A percentile compares a stretch with the other conserved stretches of the same genome.
Conservation (phyloP, 805 yeast genomes). For the Sungouiozyma ichnusensis region DNA sequence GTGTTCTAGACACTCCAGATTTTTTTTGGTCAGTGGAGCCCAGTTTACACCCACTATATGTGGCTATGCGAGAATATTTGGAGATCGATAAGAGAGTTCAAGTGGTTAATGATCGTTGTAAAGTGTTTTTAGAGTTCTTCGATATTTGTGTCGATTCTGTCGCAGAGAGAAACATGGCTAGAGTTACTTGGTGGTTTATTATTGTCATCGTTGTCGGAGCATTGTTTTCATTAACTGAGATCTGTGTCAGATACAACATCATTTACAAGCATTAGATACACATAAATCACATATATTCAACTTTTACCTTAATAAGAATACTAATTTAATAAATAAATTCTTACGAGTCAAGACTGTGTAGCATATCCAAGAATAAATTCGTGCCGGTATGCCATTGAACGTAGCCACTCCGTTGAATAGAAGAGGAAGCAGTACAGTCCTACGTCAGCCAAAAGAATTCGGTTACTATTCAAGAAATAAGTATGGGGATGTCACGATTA, state of each 20-base stretch:
- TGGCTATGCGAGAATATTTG: conserved; percentile 80
- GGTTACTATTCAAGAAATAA: conserved; percentile 51
- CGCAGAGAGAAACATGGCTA: conserved; percentile 84
- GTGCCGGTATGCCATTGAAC: background rate
- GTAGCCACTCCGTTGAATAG: background rate
- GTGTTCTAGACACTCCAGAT: conserved; percentile 89
- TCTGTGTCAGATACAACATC: conserved; percentile 46
- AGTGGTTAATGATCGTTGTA: conserved; percentile 86
- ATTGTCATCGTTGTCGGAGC: conserved; percentile 70
- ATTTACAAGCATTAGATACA: conserved; percentile 22
- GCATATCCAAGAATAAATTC: too few relatives aligned
- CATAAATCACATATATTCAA: background rate
- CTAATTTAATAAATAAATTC: too few relatives aligned
- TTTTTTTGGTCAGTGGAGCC: conserved; percentile 96
- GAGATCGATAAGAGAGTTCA: conserved; percentile 94
- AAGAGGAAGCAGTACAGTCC: conserved; percentile 37
- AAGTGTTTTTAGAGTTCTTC: conserved; percentile 85
- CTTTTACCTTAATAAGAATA: background rate
- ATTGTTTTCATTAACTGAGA: conserved; percentile 64
- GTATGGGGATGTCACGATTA: conserved; percentile 38
- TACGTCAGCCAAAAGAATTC: conserved; percentile 79
- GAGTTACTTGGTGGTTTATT: conserved; percentile 85
- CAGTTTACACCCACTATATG: conserved; percentile 82
- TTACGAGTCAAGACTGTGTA: too few relatives aligned
- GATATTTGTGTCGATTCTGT: conserved; percentile 89